Evolutionary conservation across 768 basidiomycete genomes (phyloP), one percentile per base, ranked within the genome.

Genomic region (Suillus hirtellus): DNA sequence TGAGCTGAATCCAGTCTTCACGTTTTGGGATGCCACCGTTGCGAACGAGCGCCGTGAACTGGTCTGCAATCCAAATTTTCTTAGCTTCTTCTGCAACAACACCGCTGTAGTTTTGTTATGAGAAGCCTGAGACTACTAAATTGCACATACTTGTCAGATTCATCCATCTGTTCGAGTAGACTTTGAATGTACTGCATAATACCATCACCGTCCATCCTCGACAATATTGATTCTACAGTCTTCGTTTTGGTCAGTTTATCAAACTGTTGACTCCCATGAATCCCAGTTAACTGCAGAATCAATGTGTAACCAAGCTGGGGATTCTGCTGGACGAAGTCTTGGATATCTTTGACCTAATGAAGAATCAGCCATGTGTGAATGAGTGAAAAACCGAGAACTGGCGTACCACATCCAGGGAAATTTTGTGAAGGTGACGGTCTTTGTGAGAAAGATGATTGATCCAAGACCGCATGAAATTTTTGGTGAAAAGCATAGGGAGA

Each of bases 391-490:
- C 49, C 11, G 38, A 15, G 14, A 50, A 43, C 2, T 17, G 49
- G 64, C 89, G 50, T 68, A 92, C 96, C 72, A 93, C 88, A 74
- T 92, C 87, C 63, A 84, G 84, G 2, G 96, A 93, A 19, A 90
- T 89, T 75, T 93, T 95, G 79, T 96, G 92, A 53, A 99, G 77
- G 72, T 95, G 90, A 59, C 95, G 85, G 74, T 98, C 96, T 52
- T 82, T 83, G 60, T 92, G 89, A 0, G 93, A 91, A 24, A 99
- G 82, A 74, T 99, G 95, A 72, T 96, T 96, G 64, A 96, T 96
- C 93, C 96, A 96, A 43, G 90, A 89, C 43, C 95, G 89, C 91
- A 98, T 95, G 70, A 97, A 92, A 73, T 97, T 95, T 69, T 89
- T 90, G 21, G 93, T 96, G 74, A 99, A 95, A 40, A 99, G 80